Evolutionary conservation across 768 basidiomycete species (phyloP), one percentile per base, ranked within the genome.

Genomic region (Phlebiopsis flavidoalba): DNA sequence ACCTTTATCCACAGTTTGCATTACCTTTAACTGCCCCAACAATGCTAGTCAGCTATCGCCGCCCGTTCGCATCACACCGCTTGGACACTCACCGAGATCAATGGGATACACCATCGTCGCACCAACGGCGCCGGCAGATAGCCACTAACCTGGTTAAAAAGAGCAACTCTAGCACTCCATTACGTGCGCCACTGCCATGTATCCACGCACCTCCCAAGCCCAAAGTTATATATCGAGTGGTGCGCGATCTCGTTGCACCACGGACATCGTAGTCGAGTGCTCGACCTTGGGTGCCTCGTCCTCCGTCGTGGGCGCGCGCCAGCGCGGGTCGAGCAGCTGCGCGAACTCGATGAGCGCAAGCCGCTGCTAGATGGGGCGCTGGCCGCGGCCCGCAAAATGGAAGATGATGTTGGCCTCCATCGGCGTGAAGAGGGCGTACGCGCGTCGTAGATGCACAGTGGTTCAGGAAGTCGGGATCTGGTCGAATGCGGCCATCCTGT

Each of bases 401-500:
- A 98, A 99, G 68, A 99, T 87, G 69, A 98, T 97, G 57, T 89
- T 85, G n/a, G 91, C 93, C 73, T 98, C 96, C 92, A 98, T 96
- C 4, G 96, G 96, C 0, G 94, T 95, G 74, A 98, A 98, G 56
- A 96, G 82, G 43, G 93, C 90, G 73, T 98, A 98, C n/a, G 40
- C 96, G 89, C 66, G 95, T 93, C 65, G 80, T 88, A 37, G 87
- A 83, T 26, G 91, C 87, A 14, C 94, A 84, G 71, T 97, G 79
- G 72, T 98, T 89, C 60, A 96, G 80, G 75, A 99, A 98, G 74
- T 98, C 97, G n/a, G 86, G 83, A n/a, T n/a, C 70, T 94, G 87
- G 73, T 93, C 90, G 77, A n/a, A 99, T 98, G 55, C 94, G 89
- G 5, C 96, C 96, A 68, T 99, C 97, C 72, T 91, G n/a, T 95